Evolutionary conservation across 2,329 filamentous ascomycete genomes (phyloP), one percentile per base, ranked within the genome.

Genomic region (Parastagonospora avenae): DNA sequence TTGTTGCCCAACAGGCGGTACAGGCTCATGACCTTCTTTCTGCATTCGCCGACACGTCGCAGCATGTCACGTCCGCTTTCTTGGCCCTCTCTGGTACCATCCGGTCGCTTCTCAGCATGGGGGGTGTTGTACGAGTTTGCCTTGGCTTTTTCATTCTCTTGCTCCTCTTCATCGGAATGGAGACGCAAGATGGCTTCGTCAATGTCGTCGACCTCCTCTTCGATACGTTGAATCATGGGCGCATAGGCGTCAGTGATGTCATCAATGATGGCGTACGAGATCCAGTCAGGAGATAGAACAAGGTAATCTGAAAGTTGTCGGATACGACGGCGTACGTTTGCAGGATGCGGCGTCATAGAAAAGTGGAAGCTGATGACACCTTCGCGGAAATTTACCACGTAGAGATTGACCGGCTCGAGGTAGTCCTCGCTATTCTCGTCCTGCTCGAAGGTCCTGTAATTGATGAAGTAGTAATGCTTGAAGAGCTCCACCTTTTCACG

Each of bases 401-500:
- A 99, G 83, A 99, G 91, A 74, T 97, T 96, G 67, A 99, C 90
- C 0, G 94, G 93, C 64, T 97, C 91, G 39, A 99, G 82, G 71
- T 95, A 96, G 68, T 95, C 87, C 50, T 94, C 90, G 70, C 87
- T 96, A 62, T 88, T 88, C 54, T 86, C 85, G 68, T 99, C 94
- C 72, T 97, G 94, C 71, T 99, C 94, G 68, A 99, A 99, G 0
- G 92, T 95, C 12, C 94, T 89, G 74, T 99, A 99, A 73, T 96
- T 97, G 76, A 99, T 91, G 67, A 99, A 97, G 74, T 99, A 99
- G 77, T 99, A 99, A 71, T 96, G 90, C 30, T 91, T 88, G 80
- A 99, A 99, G 1, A 99, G 82, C 73, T 99, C 94, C 0, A 99
- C 94, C 76, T 99, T 99, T 70, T 99, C 94, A 16, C 94, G 92